Percentiles rank a stretch among this genome's conserved stretches.
phyloP scores from a whole-genome alignment of 2,329 filamentous ascomycete species.

The Harringtonia aguacate region DNA sequence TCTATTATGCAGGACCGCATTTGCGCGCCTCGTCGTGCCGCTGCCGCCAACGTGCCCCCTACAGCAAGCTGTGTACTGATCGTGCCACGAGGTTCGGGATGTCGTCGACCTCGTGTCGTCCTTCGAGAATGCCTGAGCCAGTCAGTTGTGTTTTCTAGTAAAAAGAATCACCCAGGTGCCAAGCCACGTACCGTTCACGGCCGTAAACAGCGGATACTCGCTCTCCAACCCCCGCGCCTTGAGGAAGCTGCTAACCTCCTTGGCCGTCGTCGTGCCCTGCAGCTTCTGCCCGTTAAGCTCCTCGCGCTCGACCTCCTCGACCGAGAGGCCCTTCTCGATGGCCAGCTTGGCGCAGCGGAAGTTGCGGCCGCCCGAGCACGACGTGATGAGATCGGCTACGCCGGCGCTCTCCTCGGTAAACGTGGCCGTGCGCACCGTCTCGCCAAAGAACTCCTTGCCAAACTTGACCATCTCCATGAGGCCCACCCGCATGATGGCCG shows the following conservation, averaged over 20 bases:
- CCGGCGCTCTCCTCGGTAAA: slow-evolving; percentile 97
- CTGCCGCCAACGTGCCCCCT: neutral
- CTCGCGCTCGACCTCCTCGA: slow-evolving; percentile 77
- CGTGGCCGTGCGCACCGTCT: slow-evolving; percentile 69
- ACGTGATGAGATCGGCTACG: slow-evolving; percentile 91
- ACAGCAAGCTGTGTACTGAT: slow-evolving; percentile 5
- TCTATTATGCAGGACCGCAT: too few relatives aligned
- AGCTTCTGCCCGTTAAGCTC: slow-evolving; percentile 96
- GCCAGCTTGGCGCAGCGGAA: slow-evolving; percentile 88
- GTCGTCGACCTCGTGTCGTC: slow-evolving; percentile 65
- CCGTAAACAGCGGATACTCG: slow-evolving; percentile 87
- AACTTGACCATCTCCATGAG: slow-evolving; percentile 96
- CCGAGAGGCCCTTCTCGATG: slow-evolving; percentile 65
- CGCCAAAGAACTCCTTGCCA: slow-evolving; percentile 82
- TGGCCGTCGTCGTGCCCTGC: slow-evolving; percentile 85
- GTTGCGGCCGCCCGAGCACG: slow-evolving; percentile 84
- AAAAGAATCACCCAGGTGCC: neutral
- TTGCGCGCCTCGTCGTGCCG: too few relatives aligned
- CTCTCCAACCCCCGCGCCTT: slow-evolving; percentile 65
- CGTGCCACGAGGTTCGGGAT: slow-evolving; percentile 57
- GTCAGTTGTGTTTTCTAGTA: neutral
- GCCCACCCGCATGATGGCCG: slow-evolving; percentile 95
- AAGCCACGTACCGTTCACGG: slow-evolving; percentile 48
- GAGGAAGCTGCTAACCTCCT: slow-evolving; percentile 84
- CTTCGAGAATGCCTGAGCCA: slow-evolving; percentile 57